Conservation (phyloP, 805 yeast genomes). For the Suhomyces tanzawaensis region DNA sequence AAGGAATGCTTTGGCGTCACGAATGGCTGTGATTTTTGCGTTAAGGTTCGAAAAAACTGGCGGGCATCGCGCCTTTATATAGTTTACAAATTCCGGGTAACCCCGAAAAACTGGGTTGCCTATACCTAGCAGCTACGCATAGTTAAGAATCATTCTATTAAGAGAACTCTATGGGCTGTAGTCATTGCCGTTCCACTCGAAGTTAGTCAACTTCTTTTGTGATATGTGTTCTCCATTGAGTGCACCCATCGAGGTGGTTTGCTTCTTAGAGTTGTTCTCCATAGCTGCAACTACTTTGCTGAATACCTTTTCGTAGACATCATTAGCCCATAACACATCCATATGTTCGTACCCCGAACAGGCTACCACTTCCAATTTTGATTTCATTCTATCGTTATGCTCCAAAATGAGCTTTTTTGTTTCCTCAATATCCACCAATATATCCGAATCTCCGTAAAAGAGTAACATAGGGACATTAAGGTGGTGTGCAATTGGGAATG, state of each 20-base stretch:
- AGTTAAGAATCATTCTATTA: too few species aligned
- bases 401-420: conserved; percentile 22
- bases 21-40: conserved; percentile 68
- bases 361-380: conserved; percentile 17
- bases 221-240: not conserved
- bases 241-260: not conserved
- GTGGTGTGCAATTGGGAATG: conserved; percentile 30
- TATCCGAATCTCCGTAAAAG: conserved; percentile 29
- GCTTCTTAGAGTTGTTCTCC: not conserved
- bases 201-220: not conserved
- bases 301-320: conserved; percentile 26
- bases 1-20: conserved; percentile 61
- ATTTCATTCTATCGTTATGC: conserved; percentile 22
- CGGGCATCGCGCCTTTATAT: conserved; percentile 10
- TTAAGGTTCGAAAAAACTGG: conserved; percentile 28
- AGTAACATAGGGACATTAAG: conserved; percentile 27
- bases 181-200: not conserved
- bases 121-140: not conserved
- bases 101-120: too few species aligned
- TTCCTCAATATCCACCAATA: conserved; percentile 27
- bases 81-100: conserved; percentile 29
- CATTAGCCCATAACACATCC: conserved; percentile 31
- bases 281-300: conserved; percentile 9
- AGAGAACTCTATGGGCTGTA: too few species aligned
- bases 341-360: conserved; percentile 31